Evolutionary conservation across 495 filamentous ascomycete species (phyloP).

Genomic region (Aspergillus steynii): DNA sequence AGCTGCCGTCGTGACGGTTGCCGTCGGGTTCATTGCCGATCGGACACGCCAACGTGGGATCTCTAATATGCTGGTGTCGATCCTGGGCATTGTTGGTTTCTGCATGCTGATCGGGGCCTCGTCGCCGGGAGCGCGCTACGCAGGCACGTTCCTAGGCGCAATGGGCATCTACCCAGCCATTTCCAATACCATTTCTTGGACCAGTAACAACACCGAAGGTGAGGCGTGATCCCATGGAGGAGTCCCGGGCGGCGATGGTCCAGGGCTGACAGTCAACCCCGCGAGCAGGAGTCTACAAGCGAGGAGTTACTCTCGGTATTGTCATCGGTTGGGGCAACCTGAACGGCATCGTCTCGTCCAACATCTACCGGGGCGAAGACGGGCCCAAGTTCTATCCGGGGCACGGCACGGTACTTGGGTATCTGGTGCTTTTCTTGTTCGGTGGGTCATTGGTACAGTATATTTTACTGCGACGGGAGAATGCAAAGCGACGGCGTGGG

Average conservation of each 20-base stretch:
- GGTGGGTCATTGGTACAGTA: constrained; percentile 66
- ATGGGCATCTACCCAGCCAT: constrained; percentile 91
- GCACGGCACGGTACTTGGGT: constrained; percentile 60
- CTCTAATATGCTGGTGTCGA: constrained; percentile 72
- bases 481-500: constrained; percentile 50
- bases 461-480: constrained; percentile 52
- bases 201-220: constrained; percentile 84
- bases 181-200: constrained; percentile 89
- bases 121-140: constrained; percentile 69
- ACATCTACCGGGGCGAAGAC: constrained; percentile 62
- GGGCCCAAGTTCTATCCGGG: constrained; percentile 57
- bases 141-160: constrained; percentile 81
- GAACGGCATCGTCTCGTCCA: constrained; percentile 80
- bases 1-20: constrained; percentile 74
- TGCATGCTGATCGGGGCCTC: constrained; percentile 67
- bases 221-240: not conserved
- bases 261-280: not conserved
- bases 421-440: constrained; percentile 59
- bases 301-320: constrained; percentile 81
- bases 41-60: constrained; percentile 74
- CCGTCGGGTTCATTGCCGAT: constrained; percentile 77
- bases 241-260: no score
- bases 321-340: constrained; percentile 94
- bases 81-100: constrained; percentile 78
- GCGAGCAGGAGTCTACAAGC: constrained; percentile 72